Evolutionary conservation across 257 asterid genomes (phyloP).

Genomic region (Vinca minor): DNA sequence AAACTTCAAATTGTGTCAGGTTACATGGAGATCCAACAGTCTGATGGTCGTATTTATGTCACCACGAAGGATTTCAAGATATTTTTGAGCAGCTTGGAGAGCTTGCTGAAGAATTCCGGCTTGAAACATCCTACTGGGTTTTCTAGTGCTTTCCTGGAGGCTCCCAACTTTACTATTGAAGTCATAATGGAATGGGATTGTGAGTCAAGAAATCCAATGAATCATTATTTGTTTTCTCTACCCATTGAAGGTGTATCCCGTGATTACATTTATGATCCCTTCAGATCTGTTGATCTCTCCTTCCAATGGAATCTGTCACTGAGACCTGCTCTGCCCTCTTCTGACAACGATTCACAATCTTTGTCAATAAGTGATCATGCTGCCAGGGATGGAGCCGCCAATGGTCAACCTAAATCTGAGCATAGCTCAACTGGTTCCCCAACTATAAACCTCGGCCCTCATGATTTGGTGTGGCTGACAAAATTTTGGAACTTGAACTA

Average conservation of each 20-base stretch:
- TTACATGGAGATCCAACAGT: constrained; percentile 78
- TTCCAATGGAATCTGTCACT: constrained; percentile 80
- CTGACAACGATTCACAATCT: constrained; percentile 33
- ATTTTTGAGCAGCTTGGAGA: constrained; percentile 79
- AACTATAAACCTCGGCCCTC: constrained; percentile 79
- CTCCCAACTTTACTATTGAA: constrained; percentile 68
- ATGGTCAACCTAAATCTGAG: constrained; percentile 35
- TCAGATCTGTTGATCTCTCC: constrained; percentile 84
- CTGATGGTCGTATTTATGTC: constrained; percentile 75
- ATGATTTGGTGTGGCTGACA: constrained; percentile 87
- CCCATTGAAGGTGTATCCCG: constrained; percentile 81
- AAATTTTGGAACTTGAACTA: constrained; percentile 83
- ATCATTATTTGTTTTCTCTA: constrained; percentile 91
- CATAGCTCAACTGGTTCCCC: constrained; percentile 52
- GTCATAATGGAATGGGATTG: constrained; percentile 96
- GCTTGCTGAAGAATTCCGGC: constrained; percentile 61
- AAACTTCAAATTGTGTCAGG: constrained; percentile 62
- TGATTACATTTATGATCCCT: constrained; percentile 79
- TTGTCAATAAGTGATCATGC: constrained; percentile 32
- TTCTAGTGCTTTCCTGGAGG: constrained; percentile 70
- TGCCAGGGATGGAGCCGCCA: constrained; percentile 38
- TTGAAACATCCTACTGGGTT: constrained; percentile 49
- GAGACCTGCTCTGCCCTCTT: constrained; percentile 53
- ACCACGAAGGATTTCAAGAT: constrained; percentile 79
- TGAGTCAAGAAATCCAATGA: constrained; percentile 89